Evolutionary conservation across 345 rosid species (phyloP).

Genomic region (Angophora floribunda): DNA sequence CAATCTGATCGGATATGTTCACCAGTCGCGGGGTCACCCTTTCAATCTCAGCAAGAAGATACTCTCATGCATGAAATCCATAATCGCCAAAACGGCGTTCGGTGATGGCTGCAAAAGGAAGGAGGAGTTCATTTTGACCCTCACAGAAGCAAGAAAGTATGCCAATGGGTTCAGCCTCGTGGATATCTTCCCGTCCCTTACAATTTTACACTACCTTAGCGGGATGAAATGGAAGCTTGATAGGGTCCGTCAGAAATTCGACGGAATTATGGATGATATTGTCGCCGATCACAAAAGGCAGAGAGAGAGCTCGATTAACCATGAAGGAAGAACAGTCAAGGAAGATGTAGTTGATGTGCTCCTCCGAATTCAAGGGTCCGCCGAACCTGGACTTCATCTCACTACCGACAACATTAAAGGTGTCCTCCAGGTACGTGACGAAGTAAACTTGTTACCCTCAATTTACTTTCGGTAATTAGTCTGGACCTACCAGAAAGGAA

Average conservation of each 20-base stretch:
- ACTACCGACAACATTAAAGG: background rate
- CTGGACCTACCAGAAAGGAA: background rate
- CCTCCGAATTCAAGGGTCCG: background rate
- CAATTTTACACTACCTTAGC: background rate
- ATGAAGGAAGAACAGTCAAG: too few species aligned
- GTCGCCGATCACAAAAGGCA: background rate
- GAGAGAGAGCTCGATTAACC: background rate
- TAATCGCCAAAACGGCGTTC: background rate
- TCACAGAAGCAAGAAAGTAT: background rate
- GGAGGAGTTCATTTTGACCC: background rate
- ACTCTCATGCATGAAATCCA: background rate
- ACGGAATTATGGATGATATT: background rate
- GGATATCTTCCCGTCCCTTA: background rate
- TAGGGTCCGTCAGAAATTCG: background rate
- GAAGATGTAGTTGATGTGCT: background rate
- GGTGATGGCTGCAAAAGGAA: background rate
- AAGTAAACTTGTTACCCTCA: background rate
- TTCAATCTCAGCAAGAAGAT: background rate
- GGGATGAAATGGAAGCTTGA: background rate
- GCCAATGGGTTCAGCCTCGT: background rate
- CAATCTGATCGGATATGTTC: background rate
- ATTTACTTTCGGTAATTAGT: background rate
- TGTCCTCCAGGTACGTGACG: background rate
- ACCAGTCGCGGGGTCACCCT: background rate
- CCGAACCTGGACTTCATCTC: background rate